Percentiles rank a stretch among this genome's conserved stretches.
Conservation (phyloP, 164 flowering plant species). For the Kalanchoe fedtschenkoi region DNA sequence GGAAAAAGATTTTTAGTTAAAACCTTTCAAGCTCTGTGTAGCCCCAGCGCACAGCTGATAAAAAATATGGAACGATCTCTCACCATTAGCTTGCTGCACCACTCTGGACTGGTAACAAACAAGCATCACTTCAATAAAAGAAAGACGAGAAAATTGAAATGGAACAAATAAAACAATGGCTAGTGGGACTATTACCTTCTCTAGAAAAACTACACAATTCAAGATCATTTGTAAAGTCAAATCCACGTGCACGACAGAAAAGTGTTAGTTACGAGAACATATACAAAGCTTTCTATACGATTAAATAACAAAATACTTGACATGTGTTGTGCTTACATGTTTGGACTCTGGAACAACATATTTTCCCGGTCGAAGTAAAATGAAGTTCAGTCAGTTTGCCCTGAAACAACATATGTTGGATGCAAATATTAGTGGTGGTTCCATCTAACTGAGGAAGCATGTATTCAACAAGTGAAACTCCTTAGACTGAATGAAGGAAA, state of each 20-base stretch:
- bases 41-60: constrained; percentile 98
- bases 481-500: background rate
- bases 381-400: constrained; percentile 86
- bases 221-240: background rate
- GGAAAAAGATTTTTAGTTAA: constrained; percentile 1
- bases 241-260: constrained; percentile 1
- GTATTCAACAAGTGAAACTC: background rate
- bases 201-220: constrained; percentile 51
- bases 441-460: background rate
- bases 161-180: background rate
- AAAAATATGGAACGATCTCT: constrained; percentile 87
- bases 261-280: constrained; percentile 9
- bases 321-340: constrained; percentile 50
- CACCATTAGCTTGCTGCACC: constrained; percentile 66
- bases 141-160: background rate
- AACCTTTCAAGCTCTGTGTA: constrained; percentile 71
- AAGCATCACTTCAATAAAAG: background rate
- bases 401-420: constrained; percentile 28
- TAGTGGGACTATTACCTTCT: constrained; percentile 48
- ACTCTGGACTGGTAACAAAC: constrained; percentile 72
- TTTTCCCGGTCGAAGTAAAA: constrained; percentile 56
- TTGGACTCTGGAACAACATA: constrained; percentile 75
- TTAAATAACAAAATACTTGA: background rate
- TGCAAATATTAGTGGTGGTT: background rate
- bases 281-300: background rate